Evolutionary conservation across 177 flowering plant genomes (phyloP).

Genomic region (Tripterygium wilfordii): DNA sequence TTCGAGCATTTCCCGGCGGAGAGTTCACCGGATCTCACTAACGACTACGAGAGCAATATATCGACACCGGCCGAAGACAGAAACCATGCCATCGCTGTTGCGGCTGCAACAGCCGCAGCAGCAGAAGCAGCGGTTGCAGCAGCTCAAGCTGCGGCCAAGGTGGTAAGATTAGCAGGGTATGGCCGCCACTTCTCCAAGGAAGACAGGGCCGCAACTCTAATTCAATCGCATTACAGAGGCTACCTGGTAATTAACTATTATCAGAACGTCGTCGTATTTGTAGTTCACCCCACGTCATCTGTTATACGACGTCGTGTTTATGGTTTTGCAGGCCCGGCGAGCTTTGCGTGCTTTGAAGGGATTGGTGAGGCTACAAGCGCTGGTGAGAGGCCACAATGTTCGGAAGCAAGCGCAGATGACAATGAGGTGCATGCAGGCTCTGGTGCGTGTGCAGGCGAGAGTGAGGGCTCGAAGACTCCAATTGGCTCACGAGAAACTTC

Average conservation of each 20-base stretch:
- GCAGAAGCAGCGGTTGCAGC: slow-evolving; percentile 93
- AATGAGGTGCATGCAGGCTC: slow-evolving; percentile 96
- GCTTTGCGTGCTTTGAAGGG: slow-evolving; percentile 93
- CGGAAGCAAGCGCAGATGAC: slow-evolving; percentile 95
- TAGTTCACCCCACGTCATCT: no score
- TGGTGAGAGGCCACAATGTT: slow-evolving; percentile 90
- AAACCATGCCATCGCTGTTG: slow-evolving; percentile 82
- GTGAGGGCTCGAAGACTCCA: slow-evolving; percentile 71
- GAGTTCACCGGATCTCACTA: slow-evolving; percentile 67
- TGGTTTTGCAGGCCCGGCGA: slow-evolving; percentile 59
- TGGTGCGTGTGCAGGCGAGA: slow-evolving; percentile 83
- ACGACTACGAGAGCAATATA: slow-evolving; percentile 38
- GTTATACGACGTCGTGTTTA: neutral
- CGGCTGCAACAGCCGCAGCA: slow-evolving; percentile 86
- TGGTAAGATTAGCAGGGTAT: slow-evolving; percentile 70
- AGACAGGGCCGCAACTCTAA: slow-evolving; percentile 74
- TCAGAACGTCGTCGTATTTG: neutral
- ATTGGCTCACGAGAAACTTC: slow-evolving; percentile 40
- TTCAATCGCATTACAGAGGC: slow-evolving; percentile 83
- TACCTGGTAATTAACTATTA: slow-evolving; percentile 49
- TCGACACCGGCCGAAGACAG: slow-evolving; percentile 50
- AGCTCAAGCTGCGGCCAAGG: slow-evolving; percentile 89
- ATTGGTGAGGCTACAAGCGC: slow-evolving; percentile 86
- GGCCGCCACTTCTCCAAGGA: slow-evolving; percentile 71
- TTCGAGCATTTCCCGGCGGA: slow-evolving; percentile 77